phyloP scores from a whole-genome alignment of 2,329 filamentous ascomycete genomes.

The Cladosporium velox region DNA sequence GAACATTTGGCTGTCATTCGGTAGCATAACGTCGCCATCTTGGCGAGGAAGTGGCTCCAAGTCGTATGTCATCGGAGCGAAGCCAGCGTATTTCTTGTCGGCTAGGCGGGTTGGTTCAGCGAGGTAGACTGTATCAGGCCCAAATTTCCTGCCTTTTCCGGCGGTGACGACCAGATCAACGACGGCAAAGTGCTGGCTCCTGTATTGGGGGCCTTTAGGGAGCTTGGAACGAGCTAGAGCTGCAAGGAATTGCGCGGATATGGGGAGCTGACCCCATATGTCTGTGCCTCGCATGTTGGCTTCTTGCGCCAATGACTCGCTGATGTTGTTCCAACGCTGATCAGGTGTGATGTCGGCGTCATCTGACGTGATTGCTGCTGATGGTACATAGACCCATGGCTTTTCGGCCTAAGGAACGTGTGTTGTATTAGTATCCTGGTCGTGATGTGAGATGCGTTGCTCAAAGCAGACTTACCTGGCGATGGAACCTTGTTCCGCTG shows the following conservation, averaged over 20 bases:
- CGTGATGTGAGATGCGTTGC: not conserved
- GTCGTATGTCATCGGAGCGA: not conserved
- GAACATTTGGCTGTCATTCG: not conserved
- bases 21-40: not conserved
- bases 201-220: constrained; percentile 36
- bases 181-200: constrained; percentile 33
- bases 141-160: constrained; percentile 34
- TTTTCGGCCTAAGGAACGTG: constrained; percentile 39
- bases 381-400: constrained; percentile 44
- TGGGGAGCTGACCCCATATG: constrained; percentile 35
- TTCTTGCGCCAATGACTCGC: constrained; percentile 32
- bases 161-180: constrained; percentile 35
- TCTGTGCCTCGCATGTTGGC: constrained; percentile 40
- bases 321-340: constrained; percentile 42
- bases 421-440: not conserved
- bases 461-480: constrained; percentile 28
- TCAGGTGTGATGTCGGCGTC: constrained; percentile 20
- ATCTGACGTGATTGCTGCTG: not conserved
- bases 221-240: constrained; percentile 42
- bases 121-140: constrained; percentile 27
- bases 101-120: constrained; percentile 25
- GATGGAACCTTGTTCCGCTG: constrained; percentile 43
- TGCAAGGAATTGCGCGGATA: constrained; percentile 43
- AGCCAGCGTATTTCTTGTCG: constrained; percentile 16
- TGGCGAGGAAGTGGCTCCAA: not conserved